phyloP scores from a whole-genome alignment of 148 eudicot species.

The Persicaria maculosa region DNA sequence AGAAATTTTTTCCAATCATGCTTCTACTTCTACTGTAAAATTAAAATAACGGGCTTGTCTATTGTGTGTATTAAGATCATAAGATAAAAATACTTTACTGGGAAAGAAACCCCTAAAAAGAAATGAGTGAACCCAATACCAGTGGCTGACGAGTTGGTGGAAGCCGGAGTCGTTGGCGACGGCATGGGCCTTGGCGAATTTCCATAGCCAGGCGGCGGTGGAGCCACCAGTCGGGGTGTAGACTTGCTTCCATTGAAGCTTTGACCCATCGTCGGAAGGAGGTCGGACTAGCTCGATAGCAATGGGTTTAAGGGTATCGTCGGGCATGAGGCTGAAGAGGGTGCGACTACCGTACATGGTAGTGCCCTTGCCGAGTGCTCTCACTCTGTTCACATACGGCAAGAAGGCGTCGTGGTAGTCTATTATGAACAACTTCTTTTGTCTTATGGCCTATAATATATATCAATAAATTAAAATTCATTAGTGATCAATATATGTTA shows the following conservation, averaged over 20 bases:
- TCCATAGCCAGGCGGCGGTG: slow-evolving; percentile 74
- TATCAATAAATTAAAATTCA: too few relatives aligned
- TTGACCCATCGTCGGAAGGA: slow-evolving; percentile 41
- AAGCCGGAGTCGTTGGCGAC: slow-evolving; percentile 76
- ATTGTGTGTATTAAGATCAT: too few relatives aligned
- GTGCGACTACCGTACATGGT: slow-evolving; percentile 77
- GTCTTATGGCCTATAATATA: slow-evolving; percentile 37
- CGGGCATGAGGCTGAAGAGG: slow-evolving; percentile 38
- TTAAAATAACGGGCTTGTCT: too few relatives aligned
- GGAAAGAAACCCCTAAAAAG: too few relatives aligned
- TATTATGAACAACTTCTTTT: slow-evolving; percentile 59
- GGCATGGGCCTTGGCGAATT: slow-evolving; percentile 74
- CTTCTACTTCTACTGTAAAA: too few relatives aligned
- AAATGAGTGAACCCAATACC: too few relatives aligned
- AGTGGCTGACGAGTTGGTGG: slow-evolving; percentile 78
- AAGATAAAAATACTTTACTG: too few relatives aligned
- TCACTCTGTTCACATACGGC: slow-evolving; percentile 67
- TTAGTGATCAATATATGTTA: background rate
- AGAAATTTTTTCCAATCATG: too few relatives aligned
- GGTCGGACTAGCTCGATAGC: slow-evolving; percentile 63
- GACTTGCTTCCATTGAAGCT: slow-evolving; percentile 64
- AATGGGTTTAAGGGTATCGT: slow-evolving; percentile 42
- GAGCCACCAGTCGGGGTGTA: slow-evolving; percentile 42
- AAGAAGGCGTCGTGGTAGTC: slow-evolving; percentile 81
- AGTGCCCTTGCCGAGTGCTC: slow-evolving; percentile 36